Conservation (phyloP, 257 asterid genomes). For the Handroanthus guayacan region DNA sequence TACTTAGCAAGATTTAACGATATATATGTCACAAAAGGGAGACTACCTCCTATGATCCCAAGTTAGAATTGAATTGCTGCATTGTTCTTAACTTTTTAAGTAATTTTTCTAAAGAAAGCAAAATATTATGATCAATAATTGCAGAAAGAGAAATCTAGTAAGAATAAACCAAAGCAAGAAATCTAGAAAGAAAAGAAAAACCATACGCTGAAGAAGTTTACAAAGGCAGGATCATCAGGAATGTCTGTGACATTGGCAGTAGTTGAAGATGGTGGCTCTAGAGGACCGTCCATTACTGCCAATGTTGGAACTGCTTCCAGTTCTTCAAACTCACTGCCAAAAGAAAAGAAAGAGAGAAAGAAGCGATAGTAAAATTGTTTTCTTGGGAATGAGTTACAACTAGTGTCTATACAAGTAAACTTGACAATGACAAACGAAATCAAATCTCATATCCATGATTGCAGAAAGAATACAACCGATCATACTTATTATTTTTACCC, state of each 20-base stretch:
- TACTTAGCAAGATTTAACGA: neutral
- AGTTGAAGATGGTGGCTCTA: slow-evolving; percentile 74
- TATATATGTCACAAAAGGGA: neutral
- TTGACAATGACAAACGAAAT: neutral
- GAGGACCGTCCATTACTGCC: slow-evolving; percentile 88
- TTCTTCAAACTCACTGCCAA: slow-evolving; percentile 83
- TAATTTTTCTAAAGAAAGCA: neutral
- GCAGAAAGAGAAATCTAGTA: neutral
- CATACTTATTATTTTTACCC: slow-evolving; percentile 5
- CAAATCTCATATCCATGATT: neutral
- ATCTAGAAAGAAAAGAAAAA: slow-evolving; percentile 12
- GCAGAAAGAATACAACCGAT: slow-evolving; percentile 6
- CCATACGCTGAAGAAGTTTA: slow-evolving; percentile 90
- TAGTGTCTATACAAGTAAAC: neutral
- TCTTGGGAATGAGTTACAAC: slow-evolving; percentile 1
- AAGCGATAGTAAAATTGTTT: neutral
- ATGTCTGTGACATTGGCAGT: slow-evolving; percentile 56
- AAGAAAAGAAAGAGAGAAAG: slow-evolving; percentile 23
- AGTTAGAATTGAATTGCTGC: neutral
- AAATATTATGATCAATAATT: neutral
- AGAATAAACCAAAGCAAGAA: slow-evolving; percentile 2
- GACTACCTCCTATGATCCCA: neutral
- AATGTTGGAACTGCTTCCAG: slow-evolving; percentile 91
- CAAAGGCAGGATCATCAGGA: slow-evolving; percentile 82
- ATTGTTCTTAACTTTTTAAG: neutral